Conservation (phyloP, 163 green algal species). For the Volvox carteri region DNA sequence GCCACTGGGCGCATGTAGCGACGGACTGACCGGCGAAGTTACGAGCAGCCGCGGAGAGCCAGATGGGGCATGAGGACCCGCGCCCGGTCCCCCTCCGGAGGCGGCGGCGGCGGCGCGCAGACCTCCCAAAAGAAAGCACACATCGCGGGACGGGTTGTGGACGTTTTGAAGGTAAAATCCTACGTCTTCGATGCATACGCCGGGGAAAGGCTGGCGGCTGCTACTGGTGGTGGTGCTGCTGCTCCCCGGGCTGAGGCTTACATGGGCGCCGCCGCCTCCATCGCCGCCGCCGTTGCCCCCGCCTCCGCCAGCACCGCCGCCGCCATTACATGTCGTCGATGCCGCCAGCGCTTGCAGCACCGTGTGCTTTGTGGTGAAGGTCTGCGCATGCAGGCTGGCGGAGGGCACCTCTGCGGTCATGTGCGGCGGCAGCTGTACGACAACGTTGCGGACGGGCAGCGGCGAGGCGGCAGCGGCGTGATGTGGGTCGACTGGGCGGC, state of each 20-base stretch:
- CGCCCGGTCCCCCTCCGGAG: neutral
- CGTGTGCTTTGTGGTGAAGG: slow-evolving; percentile 36
- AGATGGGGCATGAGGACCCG: too few species aligned
- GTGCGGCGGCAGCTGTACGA: slow-evolving; percentile 31
- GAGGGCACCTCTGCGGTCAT: slow-evolving; percentile 13
- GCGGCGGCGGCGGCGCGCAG: neutral
- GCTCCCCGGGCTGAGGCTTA: too few species aligned
- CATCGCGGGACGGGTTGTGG: slow-evolving; percentile 31
- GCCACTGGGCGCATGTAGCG: too few species aligned
- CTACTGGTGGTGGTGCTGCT: neutral
- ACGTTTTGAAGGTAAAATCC: slow-evolving; percentile 25
- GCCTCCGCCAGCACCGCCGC: neutral
- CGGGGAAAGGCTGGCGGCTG: neutral
- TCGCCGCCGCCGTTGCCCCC: neutral
- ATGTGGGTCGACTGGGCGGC: neutral
- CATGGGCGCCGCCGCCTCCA: too few species aligned
- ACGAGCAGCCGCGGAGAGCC: too few species aligned
- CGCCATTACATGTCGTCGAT: too few species aligned
- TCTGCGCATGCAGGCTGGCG: slow-evolving; percentile 26
- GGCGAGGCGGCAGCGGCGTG: neutral
- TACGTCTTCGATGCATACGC: slow-evolving; percentile 29
- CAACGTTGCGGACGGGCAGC: neutral
- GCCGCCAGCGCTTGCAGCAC: slow-evolving; percentile 33
- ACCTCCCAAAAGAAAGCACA: slow-evolving; percentile 14
- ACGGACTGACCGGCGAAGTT: too few species aligned